Base-by-base conservation (phyloP, 208 protist genomes). In the Trypanosoma melophagium region DNA sequence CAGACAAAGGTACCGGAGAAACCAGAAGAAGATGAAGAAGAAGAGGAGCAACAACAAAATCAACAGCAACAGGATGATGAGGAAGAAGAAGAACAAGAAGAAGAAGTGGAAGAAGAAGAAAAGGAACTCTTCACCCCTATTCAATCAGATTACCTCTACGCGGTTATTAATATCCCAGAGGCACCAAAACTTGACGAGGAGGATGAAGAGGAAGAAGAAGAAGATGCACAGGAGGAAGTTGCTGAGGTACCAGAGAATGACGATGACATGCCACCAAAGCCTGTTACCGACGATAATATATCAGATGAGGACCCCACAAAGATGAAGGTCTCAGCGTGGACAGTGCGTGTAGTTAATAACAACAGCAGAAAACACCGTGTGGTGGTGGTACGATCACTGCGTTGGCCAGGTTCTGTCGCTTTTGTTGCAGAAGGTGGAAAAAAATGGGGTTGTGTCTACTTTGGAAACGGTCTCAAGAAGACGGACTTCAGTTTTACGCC, bases 401-500 rank as follows among this genome's bases (percentile, higher is more conserved):
- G 85, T 28, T 97, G 93, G 93, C 93, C 93, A 25, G 93, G 93
- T 52, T 88, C 90, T 21, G 62, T 90, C 22, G 89, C 89, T 10
- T 97, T 90, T 67, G 77, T 73, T 0, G 86, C 84, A n/a, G 81
- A 90, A 40, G 79, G 81, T 28, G 90, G 89, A 47, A 89, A 87
- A 64, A 66, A 66, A 57, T 96, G 85, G 84, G 89, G 87, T 24
- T 89, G 78, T 59, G 88, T 89, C 4, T 97, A 97, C 76, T 94
- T 97, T 76, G 93, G 93, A 17, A 90, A 84, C 57, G 93, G 93
- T 35, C 63, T 96, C 31, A 95, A 96, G 76, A 88, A 90, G 80
- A 92, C 81, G 7, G 90, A 95, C 66, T 74, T 74, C n/a, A 79
- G 76, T 57, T 97, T 93, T 69, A 95, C 93, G 1, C 91, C 91